Conservation (phyloP, 192 early-diverging fungal species). For the Coemansia javaensis region DNA sequence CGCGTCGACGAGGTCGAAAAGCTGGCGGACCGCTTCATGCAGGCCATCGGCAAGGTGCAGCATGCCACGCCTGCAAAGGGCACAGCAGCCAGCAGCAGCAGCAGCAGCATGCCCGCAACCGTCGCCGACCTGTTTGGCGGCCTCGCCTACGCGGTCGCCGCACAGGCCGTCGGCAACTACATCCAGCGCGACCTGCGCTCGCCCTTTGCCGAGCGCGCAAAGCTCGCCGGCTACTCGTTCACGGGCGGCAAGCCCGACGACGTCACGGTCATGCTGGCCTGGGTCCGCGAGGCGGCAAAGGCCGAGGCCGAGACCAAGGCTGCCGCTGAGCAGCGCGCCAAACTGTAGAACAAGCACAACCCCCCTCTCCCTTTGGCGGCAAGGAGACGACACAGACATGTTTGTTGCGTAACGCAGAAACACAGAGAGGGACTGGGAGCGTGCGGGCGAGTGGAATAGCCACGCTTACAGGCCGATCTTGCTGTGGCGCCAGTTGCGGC, state of each 20-base stretch:
- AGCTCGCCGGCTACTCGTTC: conserved; percentile 37
- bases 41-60: conserved; percentile 23
- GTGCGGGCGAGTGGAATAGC: too few relatives aligned
- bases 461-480: conserved; percentile 96
- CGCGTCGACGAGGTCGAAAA: conserved; percentile 43
- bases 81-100: not conserved
- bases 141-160: conserved; percentile 41
- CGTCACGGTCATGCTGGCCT: conserved; percentile 47
- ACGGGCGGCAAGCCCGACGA: conserved; percentile 51
- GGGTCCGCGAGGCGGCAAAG: conserved; percentile 34
- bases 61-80: not conserved
- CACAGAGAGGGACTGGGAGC: not conserved
- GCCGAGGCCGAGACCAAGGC: conserved; percentile 15
- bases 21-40: conserved; percentile 40
- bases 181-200: conserved; percentile 43
- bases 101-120: too few relatives aligned
- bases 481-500: conserved; percentile 98
- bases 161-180: conserved; percentile 45
- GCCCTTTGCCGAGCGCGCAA: conserved; percentile 51
- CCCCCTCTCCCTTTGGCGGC: not conserved
- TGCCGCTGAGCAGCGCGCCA: conserved; percentile 6
- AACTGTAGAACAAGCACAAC: conserved; percentile 29
- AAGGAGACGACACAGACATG: not conserved
- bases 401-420: not conserved
- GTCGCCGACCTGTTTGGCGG: conserved; percentile 39